Evolutionary conservation across 2,329 filamentous ascomycete species (phyloP), one percentile per base, ranked within the genome.

Genomic region (Seiridium cupressi): DNA sequence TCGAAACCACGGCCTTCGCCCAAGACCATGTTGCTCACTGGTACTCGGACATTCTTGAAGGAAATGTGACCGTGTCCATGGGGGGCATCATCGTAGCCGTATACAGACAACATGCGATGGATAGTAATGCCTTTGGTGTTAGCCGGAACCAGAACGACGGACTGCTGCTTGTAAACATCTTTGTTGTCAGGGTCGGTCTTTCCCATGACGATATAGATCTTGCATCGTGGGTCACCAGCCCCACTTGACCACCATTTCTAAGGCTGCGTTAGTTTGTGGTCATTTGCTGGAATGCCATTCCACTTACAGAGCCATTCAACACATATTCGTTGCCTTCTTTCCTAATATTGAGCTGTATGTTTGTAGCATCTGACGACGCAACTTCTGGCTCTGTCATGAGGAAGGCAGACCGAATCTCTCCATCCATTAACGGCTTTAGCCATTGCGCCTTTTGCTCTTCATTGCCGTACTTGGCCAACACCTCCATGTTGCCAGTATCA

Each of bases 161-260:
- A 97, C 77, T 98, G 95, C 73, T 97, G 93, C 71, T 85, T 86
- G 84, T 98, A 97, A 31, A 87, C 80, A 73, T 93, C 88, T 64
- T 83, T 77, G 81, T 96, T 90, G 67, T 80, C 79, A 54, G 90
- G 82, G 72, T 96, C 91, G 10, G 86, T 90, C 83, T 98, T 97
- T 77, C 92, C 95, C 91, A 99, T 97, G 69, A 97, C 93, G 63
- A 99, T 89, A 80, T 97, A 98, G 74, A 99, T 82, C 76, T 90
- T 84, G 83, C 95, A 99, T 69, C 94, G 86, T 61, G 90, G 90
- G 78, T 99, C 95, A 61, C 95, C 95, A 18, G 93, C 93, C 65
- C 95, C 95, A 64, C 92, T 96, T 35, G 92, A 96, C 95, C 95
- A 99, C 95, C 95, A 99, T 92, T 99, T 99, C 86, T 94, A 64